Conservation (phyloP, 805 yeast species). For the Nakazawaea ernobii region DNA sequence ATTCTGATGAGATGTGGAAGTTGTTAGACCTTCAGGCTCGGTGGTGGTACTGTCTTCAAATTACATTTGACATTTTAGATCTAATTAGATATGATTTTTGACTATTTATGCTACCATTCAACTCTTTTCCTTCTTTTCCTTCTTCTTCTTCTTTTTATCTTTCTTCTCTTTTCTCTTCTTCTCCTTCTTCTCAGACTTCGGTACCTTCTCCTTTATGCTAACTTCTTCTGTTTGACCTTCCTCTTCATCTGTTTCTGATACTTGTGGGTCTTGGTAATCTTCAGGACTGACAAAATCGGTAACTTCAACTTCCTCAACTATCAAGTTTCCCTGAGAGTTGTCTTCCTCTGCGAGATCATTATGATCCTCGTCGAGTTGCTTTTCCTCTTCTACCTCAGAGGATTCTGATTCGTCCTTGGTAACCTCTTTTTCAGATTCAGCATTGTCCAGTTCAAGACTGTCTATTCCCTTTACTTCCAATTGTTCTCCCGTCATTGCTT, state of each 20-base stretch:
- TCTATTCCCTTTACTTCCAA: slow-evolving; percentile 28
- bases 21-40: too few species aligned
- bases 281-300: slow-evolving; percentile 25
- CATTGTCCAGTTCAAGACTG: neutral
- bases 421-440: too few species aligned
- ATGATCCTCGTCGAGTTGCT: slow-evolving; percentile 8
- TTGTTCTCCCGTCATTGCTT: slow-evolving; percentile 29
- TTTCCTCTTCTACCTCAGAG: slow-evolving; percentile 5
- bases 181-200: slow-evolving; percentile 15
- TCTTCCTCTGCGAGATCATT: slow-evolving; percentile 3
- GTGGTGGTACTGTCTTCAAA: neutral
- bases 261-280: slow-evolving; percentile 18
- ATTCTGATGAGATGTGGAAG: too few species aligned
- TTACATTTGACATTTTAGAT: too few species aligned
- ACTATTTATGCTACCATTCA: neutral
- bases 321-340: slow-evolving; percentile 20
- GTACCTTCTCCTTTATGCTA: slow-evolving; percentile 11
- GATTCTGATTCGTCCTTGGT: slow-evolving; percentile 3
- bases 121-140: slow-evolving; percentile 11
- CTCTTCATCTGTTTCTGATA: slow-evolving; percentile 10
- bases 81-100: too few species aligned
- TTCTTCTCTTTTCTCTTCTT: slow-evolving; percentile 15
- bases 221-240: neutral
- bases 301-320: slow-evolving; percentile 40
- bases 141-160: slow-evolving; percentile 12